Percentiles rank a stretch among this genome's conserved stretches.
Evolutionary conservation across 2,329 filamentous ascomycete genomes (phyloP).

Genomic region (Penicillium corylophilum): DNA sequence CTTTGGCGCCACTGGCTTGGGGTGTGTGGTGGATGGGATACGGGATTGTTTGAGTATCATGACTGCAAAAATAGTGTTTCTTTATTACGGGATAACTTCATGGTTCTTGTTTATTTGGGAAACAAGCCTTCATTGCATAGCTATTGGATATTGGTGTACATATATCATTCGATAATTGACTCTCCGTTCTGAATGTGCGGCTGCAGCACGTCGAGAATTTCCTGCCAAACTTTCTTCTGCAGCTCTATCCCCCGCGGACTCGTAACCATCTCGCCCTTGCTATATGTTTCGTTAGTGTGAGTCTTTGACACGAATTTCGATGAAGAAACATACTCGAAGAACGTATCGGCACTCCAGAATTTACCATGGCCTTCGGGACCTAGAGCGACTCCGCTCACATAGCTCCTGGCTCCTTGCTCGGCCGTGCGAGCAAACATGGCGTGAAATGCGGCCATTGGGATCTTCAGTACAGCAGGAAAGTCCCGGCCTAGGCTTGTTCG

Average conservation of each 20-base stretch:
- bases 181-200: neutral
- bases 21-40: slow-evolving; percentile 56
- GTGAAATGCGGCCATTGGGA: too few species aligned
- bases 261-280: neutral
- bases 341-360: too few species aligned
- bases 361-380: too few species aligned
- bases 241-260: neutral
- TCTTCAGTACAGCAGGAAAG: too few species aligned
- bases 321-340: too few species aligned
- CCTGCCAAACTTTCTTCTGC: slow-evolving; percentile 4
- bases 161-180: neutral
- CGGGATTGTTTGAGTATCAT: slow-evolving; percentile 34
- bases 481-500: too few species aligned
- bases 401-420: too few species aligned
- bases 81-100: neutral
- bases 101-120: neutral
- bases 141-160: neutral
- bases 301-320: too few species aligned
- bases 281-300: too few species aligned
- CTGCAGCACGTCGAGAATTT: slow-evolving; percentile 2
- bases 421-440: too few species aligned
- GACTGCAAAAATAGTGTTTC: neutral
- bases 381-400: too few species aligned
- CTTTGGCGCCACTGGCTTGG: slow-evolving; percentile 52
- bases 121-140: neutral